Percentiles rank a stretch among this genome's conserved stretches.
phyloP scores from a whole-genome alignment of 768 basidiomycete species.

The Lactarius quietus region DNA sequence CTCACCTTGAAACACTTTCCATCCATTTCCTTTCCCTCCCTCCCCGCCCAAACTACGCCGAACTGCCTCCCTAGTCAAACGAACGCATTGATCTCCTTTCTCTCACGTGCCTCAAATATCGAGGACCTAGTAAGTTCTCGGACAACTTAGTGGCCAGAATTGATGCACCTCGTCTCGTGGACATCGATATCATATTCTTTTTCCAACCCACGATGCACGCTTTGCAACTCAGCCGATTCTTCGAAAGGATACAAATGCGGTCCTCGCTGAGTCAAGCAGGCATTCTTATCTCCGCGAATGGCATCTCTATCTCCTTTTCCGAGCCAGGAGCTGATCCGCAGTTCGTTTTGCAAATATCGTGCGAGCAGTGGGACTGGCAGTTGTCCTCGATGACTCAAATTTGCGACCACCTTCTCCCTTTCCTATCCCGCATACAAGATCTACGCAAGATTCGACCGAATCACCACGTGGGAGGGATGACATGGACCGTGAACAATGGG shows the following conservation, averaged over 20 bases:
- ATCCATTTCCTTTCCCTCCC: background rate
- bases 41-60: background rate
- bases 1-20: background rate
- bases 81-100: background rate
- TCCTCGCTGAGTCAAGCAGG: background rate
- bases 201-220: background rate
- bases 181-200: background rate
- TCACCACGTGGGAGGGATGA: background rate
- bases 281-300: background rate
- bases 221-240: background rate
- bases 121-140: background rate
- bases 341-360: background rate
- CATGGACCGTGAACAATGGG: background rate
- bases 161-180: background rate
- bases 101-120: background rate
- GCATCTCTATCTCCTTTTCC: background rate
- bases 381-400: background rate
- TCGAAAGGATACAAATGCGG: background rate
- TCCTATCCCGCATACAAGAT: background rate
- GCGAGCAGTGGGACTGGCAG: background rate
- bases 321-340: background rate
- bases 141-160: background rate
- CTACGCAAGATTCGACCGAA: background rate
- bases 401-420: background rate
- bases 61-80: background rate